Percentiles rank a stretch among this genome's conserved stretches.
phyloP scores from a whole-genome alignment of 1,284 basidiomycete genomes.

The Leccinum pallidistipes region DNA sequence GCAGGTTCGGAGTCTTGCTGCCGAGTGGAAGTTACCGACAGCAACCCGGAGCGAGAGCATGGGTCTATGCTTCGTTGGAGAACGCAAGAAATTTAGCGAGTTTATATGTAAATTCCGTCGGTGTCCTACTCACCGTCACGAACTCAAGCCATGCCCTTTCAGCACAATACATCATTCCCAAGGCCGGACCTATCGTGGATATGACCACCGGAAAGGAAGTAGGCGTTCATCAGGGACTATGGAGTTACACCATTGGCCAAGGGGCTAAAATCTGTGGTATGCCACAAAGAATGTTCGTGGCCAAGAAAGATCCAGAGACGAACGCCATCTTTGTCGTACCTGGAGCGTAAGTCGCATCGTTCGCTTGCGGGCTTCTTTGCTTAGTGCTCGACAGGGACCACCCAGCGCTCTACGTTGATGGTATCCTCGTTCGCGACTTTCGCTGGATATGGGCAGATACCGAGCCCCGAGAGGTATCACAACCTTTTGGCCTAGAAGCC shows the following conservation, averaged over 20 bases:
- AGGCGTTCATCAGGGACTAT: slow-evolving; percentile 75
- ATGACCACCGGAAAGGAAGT: slow-evolving; percentile 53
- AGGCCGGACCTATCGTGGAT: slow-evolving; percentile 69
- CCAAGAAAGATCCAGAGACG: slow-evolving; percentile 59
- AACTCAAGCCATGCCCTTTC: neutral
- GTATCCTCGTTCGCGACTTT: slow-evolving; percentile 54
- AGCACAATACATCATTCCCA: slow-evolving; percentile 80
- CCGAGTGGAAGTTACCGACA: slow-evolving; percentile 66
- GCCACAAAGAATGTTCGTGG: slow-evolving; percentile 71
- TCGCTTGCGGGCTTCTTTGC: neutral
- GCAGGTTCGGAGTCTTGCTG: slow-evolving; percentile 80
- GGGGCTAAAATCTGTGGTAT: slow-evolving; percentile 68
- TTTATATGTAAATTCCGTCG: slow-evolving; percentile 62
- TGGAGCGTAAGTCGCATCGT: slow-evolving; percentile 53
- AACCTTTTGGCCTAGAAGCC: slow-evolving; percentile 46
- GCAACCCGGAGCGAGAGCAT: slow-evolving; percentile 86
- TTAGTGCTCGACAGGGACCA: slow-evolving; percentile 50
- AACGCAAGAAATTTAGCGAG: slow-evolving; percentile 69
- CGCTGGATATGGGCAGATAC: slow-evolving; percentile 75
- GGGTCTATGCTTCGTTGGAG: slow-evolving; percentile 96
- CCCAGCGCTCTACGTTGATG: slow-evolving; percentile 56
- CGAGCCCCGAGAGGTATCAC: slow-evolving; percentile 49
- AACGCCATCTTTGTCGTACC: slow-evolving; percentile 79
- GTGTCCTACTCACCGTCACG: slow-evolving; percentile 7
- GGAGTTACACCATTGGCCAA: slow-evolving; percentile 90